These are phyloP conservation scores for Eucalyptus melliodora DNA, from an alignment of 345 rosid species.

Conservation along the genomic window DNA sequence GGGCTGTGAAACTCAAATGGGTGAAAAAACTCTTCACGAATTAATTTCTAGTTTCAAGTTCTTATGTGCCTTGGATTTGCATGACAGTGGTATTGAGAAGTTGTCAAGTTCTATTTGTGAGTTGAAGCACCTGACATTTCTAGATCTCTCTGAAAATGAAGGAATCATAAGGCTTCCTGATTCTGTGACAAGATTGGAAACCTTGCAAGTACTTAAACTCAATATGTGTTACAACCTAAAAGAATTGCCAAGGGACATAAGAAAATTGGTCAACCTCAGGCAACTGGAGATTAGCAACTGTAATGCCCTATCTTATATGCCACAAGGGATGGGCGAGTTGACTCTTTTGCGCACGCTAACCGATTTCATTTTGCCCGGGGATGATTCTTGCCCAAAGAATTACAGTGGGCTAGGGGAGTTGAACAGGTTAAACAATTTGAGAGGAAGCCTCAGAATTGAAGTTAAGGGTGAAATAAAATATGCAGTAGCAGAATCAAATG, in stretches of 20 bases:
- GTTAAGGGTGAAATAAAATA: no score
- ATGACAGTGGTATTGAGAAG: not conserved
- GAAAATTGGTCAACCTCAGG: not conserved
- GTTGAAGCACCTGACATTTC: not conserved
- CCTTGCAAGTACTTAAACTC: not conserved
- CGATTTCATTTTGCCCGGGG: not conserved
- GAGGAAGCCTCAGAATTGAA: no score
- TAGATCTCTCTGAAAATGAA: not conserved
- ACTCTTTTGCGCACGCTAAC: not conserved
- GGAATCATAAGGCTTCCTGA: not conserved
- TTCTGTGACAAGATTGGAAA: not conserved
- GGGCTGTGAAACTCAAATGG: not conserved
- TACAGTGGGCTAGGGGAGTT: no score
- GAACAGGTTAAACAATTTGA: no score
- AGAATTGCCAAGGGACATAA: not conserved
- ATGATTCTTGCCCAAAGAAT: not conserved
- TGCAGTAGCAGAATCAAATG: no score
- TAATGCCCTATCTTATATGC: not conserved
- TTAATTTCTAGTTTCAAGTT: not conserved
- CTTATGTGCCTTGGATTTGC: not conserved
- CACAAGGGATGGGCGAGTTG: not conserved
- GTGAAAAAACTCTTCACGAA: fast-evolving
- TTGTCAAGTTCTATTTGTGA: not conserved
- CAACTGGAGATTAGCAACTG: not conserved
- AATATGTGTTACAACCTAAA: not conserved